Evolutionary conservation across 1,139 yeast species (phyloP).

Genomic region (Hemisphaericaspora subhashii): DNA sequence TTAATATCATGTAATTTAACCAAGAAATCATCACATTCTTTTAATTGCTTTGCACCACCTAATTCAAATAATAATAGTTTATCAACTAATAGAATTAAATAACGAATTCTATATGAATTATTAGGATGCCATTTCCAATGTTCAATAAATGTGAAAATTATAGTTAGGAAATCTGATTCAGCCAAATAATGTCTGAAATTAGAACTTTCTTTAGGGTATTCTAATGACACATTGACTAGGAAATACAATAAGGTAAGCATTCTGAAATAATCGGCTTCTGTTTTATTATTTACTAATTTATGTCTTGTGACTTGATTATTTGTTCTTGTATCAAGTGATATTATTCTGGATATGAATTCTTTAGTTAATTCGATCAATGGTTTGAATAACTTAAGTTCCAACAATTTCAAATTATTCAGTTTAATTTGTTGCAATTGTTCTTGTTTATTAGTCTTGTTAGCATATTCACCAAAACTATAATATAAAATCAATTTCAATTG

Average conservation of each 20-base stretch:
- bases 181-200: constrained; percentile 22
- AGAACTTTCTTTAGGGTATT: constrained; percentile 15
- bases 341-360: constrained; percentile 18
- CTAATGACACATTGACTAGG: constrained; percentile 33
- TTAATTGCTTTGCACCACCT: constrained; percentile 53
- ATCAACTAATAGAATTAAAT: constrained; percentile 56
- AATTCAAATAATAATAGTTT: constrained; percentile 62
- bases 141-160: constrained; percentile 55
- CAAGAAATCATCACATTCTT: constrained; percentile 51
- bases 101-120: constrained; percentile 38
- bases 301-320: no score
- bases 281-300: no score
- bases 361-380: constrained; percentile 16
- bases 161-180: constrained; percentile 38
- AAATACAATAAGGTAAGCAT: constrained; percentile 58
- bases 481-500: constrained; percentile 25
- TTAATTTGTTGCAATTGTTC: constrained; percentile 40
- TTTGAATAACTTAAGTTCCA: constrained; percentile 11
- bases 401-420: constrained; percentile 9
- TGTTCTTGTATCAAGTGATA: constrained; percentile 13
- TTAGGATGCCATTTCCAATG: constrained; percentile 62
- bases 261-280: constrained; percentile 27
- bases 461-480: constrained; percentile 46
- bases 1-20: constrained; percentile 43
- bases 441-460: constrained; percentile 22